These are phyloP conservation scores for Homolaphlyctis polyrhiza DNA, from an alignment of 371 early-diverging fungal genomes.

Conservation along the genomic window DNA sequence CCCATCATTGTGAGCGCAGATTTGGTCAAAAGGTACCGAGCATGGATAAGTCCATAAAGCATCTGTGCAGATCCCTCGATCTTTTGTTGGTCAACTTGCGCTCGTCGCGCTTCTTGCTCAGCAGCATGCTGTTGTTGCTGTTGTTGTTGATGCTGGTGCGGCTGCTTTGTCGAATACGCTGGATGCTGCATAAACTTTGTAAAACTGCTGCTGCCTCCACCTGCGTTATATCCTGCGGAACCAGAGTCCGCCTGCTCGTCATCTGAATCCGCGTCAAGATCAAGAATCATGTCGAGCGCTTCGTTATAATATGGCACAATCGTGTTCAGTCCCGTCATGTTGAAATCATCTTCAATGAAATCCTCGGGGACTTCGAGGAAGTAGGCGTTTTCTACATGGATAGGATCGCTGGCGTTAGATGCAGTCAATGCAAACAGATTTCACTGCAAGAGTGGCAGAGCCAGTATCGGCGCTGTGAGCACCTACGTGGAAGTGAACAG, in stretches of 20 bases:
- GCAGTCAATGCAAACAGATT: background rate
- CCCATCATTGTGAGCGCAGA: constrained; percentile 87
- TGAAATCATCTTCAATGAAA: constrained; percentile 92
- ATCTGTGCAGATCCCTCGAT: constrained; percentile 36
- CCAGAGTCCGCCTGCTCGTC: too few relatives aligned
- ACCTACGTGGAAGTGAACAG: constrained; percentile 48
- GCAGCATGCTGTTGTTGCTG: too few relatives aligned
- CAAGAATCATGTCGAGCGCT: constrained; percentile 91
- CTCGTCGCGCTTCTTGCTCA: too few relatives aligned
- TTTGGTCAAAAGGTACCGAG: constrained; percentile 84
- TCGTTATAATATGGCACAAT: constrained; percentile 75
- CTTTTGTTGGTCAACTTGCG: background rate
- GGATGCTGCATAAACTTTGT: background rate
- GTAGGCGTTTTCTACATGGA: constrained; percentile 76
- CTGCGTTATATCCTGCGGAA: too few relatives aligned
- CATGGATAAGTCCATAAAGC: constrained; percentile 90
- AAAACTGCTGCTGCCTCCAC: too few relatives aligned
- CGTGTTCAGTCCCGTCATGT: constrained; percentile 83
- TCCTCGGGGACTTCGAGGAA: constrained; percentile 95
- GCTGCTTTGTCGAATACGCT: background rate
- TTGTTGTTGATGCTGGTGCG: background rate
- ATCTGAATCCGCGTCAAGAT: constrained; percentile 67
- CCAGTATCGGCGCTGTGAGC: background rate
- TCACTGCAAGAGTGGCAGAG: background rate
- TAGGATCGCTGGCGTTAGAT: background rate